A percentile compares a stretch with the other conserved stretches of the same genome.
Conservation (phyloP, 306 rosid genomes). For the Hippophae tibetana region DNA sequence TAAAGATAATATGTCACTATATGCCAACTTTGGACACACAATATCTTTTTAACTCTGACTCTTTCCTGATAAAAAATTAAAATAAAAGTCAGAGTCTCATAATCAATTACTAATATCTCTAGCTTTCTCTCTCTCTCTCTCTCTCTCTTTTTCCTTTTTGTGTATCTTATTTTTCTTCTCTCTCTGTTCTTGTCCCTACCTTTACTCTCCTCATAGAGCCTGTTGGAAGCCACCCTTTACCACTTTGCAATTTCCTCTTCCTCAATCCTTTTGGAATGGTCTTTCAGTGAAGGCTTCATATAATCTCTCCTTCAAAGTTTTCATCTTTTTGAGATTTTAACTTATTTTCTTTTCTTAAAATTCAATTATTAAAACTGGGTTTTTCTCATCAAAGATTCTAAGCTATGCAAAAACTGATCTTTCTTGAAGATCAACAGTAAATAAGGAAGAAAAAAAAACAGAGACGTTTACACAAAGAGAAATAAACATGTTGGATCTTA, state of each 20-base stretch:
- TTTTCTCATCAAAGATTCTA: not conserved
- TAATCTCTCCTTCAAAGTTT: not conserved
- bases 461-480: too few relatives aligned
- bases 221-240: not conserved
- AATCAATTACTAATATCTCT: too few relatives aligned
- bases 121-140: not conserved
- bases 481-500: slow-evolving; percentile 42
- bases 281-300: too few relatives aligned
- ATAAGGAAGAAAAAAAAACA: not conserved
- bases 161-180: too few relatives aligned
- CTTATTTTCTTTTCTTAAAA: not conserved
- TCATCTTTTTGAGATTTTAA: not conserved
- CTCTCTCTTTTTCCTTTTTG: not conserved
- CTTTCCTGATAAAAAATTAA: too few relatives aligned
- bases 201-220: not conserved
- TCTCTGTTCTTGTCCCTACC: too few relatives aligned
- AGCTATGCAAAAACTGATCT: not conserved
- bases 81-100: too few relatives aligned
- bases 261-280: too few relatives aligned
- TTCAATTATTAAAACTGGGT: slow-evolving; percentile 5
- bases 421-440: slow-evolving; percentile 1
- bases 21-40: not conserved
- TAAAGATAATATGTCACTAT: too few relatives aligned
- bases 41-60: slow-evolving; percentile 15
- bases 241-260: too few relatives aligned